These are phyloP conservation scores for Lolium rigidum DNA, from an alignment of 176 grass and related monocot species.

Conservation along the genomic window DNA sequence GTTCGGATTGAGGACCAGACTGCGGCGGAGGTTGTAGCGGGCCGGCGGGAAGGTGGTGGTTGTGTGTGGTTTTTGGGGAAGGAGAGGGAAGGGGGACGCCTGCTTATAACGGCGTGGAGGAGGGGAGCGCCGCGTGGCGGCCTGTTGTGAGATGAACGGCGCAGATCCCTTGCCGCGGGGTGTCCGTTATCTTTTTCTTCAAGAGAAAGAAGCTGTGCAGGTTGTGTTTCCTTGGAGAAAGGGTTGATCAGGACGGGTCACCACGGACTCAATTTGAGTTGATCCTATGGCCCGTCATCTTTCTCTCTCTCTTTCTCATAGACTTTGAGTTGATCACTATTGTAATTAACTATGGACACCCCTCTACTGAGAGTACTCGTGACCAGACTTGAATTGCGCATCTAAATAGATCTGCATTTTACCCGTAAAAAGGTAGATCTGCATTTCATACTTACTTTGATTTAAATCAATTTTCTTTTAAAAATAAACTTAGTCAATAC, in stretches of 20 bases:
- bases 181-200: conserved; percentile 29
- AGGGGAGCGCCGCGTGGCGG: neutral
- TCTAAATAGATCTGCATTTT: neutral
- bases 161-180: neutral
- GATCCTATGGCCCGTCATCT: neutral
- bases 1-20: neutral
- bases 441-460: neutral
- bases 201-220: neutral
- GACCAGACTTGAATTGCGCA: too few relatives aligned
- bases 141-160: conserved; percentile 28
- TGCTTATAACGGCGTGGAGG: conserved; percentile 13
- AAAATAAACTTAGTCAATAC: too few relatives aligned
- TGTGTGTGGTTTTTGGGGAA: conserved; percentile 21
- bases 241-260: conserved; percentile 25
- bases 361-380: too few relatives aligned
- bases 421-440: neutral
- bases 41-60: neutral
- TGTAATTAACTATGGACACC: too few relatives aligned
- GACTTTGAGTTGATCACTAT: too few relatives aligned
- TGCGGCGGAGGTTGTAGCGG: neutral
- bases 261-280: neutral
- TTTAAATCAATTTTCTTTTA: too few relatives aligned
- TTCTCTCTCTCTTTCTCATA: too few relatives aligned
- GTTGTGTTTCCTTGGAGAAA: conserved; percentile 34
- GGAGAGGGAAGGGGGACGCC: neutral